These are phyloP conservation scores for Lentinula detonsa DNA, from an alignment of 768 basidiomycete genomes.

Conservation along the genomic window DNA sequence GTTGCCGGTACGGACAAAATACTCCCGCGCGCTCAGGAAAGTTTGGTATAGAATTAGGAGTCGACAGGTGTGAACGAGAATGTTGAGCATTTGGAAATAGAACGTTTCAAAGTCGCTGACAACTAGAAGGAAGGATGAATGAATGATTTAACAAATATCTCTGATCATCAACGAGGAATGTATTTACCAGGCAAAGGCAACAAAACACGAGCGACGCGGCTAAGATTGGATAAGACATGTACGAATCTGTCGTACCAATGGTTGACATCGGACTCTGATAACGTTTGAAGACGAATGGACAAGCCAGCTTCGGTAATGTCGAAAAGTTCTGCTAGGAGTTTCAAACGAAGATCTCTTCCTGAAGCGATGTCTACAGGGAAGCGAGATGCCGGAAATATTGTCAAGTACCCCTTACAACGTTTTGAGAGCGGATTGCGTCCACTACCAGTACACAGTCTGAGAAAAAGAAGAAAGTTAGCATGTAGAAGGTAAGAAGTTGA, in stretches of 20 bases:
- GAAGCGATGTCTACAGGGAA: slow-evolving; percentile 16
- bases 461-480: neutral
- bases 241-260: slow-evolving; percentile 5
- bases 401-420: slow-evolving; percentile 18
- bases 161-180: neutral
- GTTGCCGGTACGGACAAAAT: neutral
- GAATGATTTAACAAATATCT: neutral
- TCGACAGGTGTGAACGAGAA: slow-evolving; percentile 3
- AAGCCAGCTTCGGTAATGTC: slow-evolving; percentile 20
- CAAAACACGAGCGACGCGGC: slow-evolving; percentile 6
- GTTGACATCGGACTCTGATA: slow-evolving; percentile 18
- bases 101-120: slow-evolving; percentile 6
- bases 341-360: slow-evolving; percentile 26
- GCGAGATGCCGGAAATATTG: slow-evolving; percentile 19
- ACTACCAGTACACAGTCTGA: slow-evolving; percentile 30
- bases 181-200: slow-evolving; percentile 7
- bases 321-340: slow-evolving; percentile 25
- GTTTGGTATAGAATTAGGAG: slow-evolving; percentile 2
- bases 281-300: slow-evolving; percentile 17
- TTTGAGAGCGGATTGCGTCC: slow-evolving; percentile 29
- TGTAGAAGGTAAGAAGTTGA: neutral
- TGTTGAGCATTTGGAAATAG: slow-evolving; percentile 6
- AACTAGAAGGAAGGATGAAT: neutral
- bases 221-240: slow-evolving; percentile 19
- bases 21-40: neutral